These are phyloP conservation scores for Phytophthora meadii DNA, from an alignment of 352 stramenopile species.

Conservation along the genomic window DNA sequence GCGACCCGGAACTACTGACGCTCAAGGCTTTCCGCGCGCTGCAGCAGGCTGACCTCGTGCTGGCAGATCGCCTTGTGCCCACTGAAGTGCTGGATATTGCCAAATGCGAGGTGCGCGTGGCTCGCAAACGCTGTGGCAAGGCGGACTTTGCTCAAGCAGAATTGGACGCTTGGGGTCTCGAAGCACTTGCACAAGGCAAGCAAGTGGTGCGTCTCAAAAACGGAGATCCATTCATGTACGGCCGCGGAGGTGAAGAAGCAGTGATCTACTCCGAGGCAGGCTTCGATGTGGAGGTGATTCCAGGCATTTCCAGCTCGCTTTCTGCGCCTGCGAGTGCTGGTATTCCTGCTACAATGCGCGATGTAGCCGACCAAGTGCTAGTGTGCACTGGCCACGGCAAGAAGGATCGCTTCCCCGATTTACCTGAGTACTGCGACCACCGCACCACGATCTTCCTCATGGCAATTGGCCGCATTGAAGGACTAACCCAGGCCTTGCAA, in stretches of 20 bases:
- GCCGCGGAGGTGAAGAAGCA: conserved; percentile 94
- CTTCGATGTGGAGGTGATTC: conserved; percentile 87
- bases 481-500: conserved; percentile 87
- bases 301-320: conserved; percentile 96
- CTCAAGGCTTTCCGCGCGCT: conserved; percentile 90
- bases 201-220: conserved; percentile 97
- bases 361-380: conserved; percentile 94
- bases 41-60: conserved; percentile 90
- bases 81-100: conserved; percentile 92
- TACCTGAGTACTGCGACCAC: conserved; percentile 95
- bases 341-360: conserved; percentile 96
- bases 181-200: conserved; percentile 88
- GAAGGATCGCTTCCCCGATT: conserved; percentile 90
- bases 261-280: conserved; percentile 77
- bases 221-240: conserved; percentile 98
- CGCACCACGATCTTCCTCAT: conserved; percentile 98
- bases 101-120: conserved; percentile 90
- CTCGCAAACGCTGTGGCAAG: conserved; percentile 95
- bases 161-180: conserved; percentile 94
- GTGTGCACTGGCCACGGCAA: conserved; percentile 95
- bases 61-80: conserved; percentile 94
- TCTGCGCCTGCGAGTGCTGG: conserved; percentile 93
- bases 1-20: conserved; percentile 95
- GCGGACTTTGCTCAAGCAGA: conserved; percentile 93
- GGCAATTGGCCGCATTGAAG: conserved; percentile 93